Conservation (phyloP, 768 basidiomycete species). For the Candolleomyces aberdarensis region DNA sequence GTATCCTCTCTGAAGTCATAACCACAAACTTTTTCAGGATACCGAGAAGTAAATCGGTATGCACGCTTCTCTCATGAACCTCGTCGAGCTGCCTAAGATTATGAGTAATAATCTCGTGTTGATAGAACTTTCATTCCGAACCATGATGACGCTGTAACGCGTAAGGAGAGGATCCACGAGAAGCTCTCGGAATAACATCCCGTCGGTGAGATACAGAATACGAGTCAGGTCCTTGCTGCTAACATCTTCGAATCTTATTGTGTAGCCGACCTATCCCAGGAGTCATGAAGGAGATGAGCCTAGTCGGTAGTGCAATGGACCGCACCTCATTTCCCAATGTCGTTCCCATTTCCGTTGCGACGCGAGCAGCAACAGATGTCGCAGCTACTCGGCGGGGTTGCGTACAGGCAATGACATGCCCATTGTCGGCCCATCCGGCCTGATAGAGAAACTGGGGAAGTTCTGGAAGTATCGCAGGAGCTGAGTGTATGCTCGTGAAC, state of each 20-base stretch:
- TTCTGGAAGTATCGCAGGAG: slow-evolving; percentile 46
- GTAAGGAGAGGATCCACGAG: slow-evolving; percentile 89
- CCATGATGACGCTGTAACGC: slow-evolving; percentile 95
- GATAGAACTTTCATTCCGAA: slow-evolving; percentile 20
- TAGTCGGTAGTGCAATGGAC: not conserved
- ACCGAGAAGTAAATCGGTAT: slow-evolving; percentile 91
- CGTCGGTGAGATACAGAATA: slow-evolving; percentile 96
- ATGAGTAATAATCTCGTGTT: slow-evolving; percentile 1
- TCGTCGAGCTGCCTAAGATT: slow-evolving; percentile 75
- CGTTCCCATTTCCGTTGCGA: slow-evolving; percentile 89
- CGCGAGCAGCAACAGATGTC: slow-evolving; percentile 88
- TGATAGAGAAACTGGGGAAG: slow-evolving; percentile 94
- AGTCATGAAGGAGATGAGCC: not conserved
- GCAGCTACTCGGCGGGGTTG: slow-evolving; percentile 93
- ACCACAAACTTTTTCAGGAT: slow-evolving; percentile 81
- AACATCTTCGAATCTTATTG: slow-evolving; percentile 95
- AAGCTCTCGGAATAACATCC: slow-evolving; percentile 94
- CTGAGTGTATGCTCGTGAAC: slow-evolving; percentile 10
- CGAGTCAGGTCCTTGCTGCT: slow-evolving; percentile 81
- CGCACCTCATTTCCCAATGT: slow-evolving; percentile 84
- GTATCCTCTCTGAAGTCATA: not conserved
- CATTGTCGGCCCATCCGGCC: slow-evolving; percentile 86
- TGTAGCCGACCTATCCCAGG: slow-evolving; percentile 84
- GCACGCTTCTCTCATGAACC: slow-evolving; percentile 94
- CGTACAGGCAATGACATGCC: slow-evolving; percentile 87